These are phyloP conservation scores for Alopecurus myosuroides DNA, from an alignment of 176 grass and related monocot species.

Conservation along the genomic window DNA sequence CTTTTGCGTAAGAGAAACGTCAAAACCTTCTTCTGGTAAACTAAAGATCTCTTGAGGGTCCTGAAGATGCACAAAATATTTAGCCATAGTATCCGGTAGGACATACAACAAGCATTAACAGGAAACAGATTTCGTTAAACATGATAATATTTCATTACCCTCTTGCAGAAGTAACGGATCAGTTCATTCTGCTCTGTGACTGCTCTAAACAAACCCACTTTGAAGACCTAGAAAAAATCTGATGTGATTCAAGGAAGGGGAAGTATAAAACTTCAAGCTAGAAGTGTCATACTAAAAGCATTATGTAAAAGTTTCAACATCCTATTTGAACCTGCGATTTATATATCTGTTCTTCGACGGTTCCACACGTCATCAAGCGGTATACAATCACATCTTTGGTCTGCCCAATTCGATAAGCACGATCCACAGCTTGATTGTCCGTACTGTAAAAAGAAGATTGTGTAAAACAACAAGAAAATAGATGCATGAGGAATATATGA, in stretches of 20 bases:
- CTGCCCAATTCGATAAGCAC: conserved; percentile 93
- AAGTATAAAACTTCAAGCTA: not conserved
- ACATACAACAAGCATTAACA: conserved; percentile 16
- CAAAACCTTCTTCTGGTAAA: conserved; percentile 80
- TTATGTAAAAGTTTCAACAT: not conserved
- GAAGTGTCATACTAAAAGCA: not conserved
- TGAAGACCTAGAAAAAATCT: conserved; percentile 58
- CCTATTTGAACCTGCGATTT: conserved; percentile 69
- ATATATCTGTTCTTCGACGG: conserved; percentile 97
- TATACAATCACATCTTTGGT: conserved; percentile 93
- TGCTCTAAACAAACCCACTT: conserved; percentile 83
- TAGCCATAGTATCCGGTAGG: not conserved
- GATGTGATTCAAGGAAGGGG: not conserved
- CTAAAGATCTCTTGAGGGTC: conserved; percentile 88
- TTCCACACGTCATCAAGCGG: conserved; percentile 88
- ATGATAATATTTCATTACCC: conserved; percentile 36
- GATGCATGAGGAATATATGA: not conserved
- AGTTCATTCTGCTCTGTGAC: conserved; percentile 99
- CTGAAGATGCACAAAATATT: conserved; percentile 36
- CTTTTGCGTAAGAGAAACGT: conserved; percentile 78
- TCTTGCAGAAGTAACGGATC: conserved; percentile 93
- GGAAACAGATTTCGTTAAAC: not conserved
- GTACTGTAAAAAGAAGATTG: conserved; percentile 43
- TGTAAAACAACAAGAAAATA: not conserved
- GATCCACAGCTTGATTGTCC: conserved; percentile 93